Evolutionary conservation across 768 basidiomycete genomes (phyloP).

Genomic region (Serendipita sp.): DNA sequence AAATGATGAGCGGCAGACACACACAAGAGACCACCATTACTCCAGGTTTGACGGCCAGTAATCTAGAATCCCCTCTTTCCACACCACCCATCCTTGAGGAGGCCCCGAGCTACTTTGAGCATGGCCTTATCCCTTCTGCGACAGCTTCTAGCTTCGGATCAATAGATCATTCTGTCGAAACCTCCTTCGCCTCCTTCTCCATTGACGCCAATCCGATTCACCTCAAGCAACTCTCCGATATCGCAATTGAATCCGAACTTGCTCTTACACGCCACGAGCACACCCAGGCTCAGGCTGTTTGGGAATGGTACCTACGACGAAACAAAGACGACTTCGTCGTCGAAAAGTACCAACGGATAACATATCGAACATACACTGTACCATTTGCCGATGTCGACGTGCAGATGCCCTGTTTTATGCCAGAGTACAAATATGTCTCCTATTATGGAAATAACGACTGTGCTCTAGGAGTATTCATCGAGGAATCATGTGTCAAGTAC

Average conservation of each 20-base stretch:
- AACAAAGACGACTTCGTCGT: constrained; percentile 76
- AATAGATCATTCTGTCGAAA: background rate
- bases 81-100: constrained; percentile 1
- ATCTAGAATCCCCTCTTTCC: background rate
- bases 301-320: constrained; percentile 90
- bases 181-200: background rate
- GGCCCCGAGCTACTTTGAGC: constrained; percentile 8
- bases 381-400: constrained; percentile 51
- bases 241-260: constrained; percentile 56
- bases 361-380: constrained; percentile 63
- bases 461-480: constrained; percentile 87
- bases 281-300: constrained; percentile 74
- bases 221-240: constrained; percentile 51
- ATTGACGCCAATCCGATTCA: constrained; percentile 21
- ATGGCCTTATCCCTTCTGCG: background rate
- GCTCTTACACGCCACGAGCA: constrained; percentile 61
- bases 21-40: constrained; percentile 20
- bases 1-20: constrained; percentile 20
- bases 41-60: background rate
- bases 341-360: constrained; percentile 85
- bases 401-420: constrained; percentile 43
- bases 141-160: constrained; percentile 1
- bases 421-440: constrained; percentile 51
- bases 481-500: constrained; percentile 54
- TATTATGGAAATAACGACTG: constrained; percentile 90